phyloP scores from a whole-genome alignment of 192 early-diverging fungal genomes.

The Rhizophagus clarus region DNA sequence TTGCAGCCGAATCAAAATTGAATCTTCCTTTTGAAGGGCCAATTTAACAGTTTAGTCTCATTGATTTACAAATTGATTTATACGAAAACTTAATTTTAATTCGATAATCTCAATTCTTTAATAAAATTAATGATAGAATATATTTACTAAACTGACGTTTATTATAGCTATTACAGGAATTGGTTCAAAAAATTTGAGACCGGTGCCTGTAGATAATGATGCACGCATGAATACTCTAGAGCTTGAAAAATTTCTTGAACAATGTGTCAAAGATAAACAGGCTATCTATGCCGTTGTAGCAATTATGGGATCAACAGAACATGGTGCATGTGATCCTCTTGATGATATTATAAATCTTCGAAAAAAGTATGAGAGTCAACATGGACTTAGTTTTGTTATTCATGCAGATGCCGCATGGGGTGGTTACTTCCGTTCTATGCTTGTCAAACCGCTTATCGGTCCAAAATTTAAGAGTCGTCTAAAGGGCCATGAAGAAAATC shows the following conservation, averaged over 20 bases:
- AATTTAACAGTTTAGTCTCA: too few species aligned
- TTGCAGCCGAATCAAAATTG: background rate
- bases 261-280: background rate
- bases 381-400: constrained; percentile 11
- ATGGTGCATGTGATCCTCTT: constrained; percentile 2
- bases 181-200: background rate
- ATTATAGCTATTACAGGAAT: constrained; percentile 6
- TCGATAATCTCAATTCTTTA: too few species aligned
- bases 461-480: background rate
- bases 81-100: too few species aligned
- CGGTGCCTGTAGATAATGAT: background rate
- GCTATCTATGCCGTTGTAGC: constrained; percentile 2
- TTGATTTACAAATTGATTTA: too few species aligned
- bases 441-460: background rate
- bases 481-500: background rate
- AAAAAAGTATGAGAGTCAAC: background rate
- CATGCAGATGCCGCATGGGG: constrained; percentile 11
- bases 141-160: background rate
- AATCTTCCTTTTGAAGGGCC: too few species aligned
- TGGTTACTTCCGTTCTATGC: constrained; percentile 2
- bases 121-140: too few species aligned
- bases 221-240: background rate
- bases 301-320: constrained; percentile 11
- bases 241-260: background rate
- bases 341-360: constrained; percentile 3